Evolutionary conservation across 2,329 filamentous ascomycete genomes (phyloP).

Genomic region (Coniochaeta ligniaria): DNA sequence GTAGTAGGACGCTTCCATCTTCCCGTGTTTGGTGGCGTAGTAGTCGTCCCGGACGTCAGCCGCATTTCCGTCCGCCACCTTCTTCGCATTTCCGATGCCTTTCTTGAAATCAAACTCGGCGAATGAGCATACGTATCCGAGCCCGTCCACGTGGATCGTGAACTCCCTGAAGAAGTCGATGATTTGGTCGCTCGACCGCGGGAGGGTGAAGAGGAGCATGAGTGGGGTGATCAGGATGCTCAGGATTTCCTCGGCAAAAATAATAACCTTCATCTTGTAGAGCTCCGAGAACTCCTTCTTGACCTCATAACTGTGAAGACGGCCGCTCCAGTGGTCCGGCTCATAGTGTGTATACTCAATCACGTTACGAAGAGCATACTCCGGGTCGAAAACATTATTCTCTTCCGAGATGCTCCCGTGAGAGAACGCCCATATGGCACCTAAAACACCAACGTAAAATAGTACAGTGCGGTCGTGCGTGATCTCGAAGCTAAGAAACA

Average conservation of each 20-base stretch:
- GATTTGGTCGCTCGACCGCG: slow-evolving; percentile 83
- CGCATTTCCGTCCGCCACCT: slow-evolving; percentile 20
- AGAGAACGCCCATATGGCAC: slow-evolving; percentile 74
- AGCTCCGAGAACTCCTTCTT: slow-evolving; percentile 83
- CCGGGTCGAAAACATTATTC: slow-evolving; percentile 82
- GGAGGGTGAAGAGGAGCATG: slow-evolving; percentile 78
- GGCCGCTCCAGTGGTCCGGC: slow-evolving; percentile 79
- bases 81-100: slow-evolving; percentile 44
- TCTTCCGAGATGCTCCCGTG: slow-evolving; percentile 83
- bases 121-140: slow-evolving; percentile 95
- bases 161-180: slow-evolving; percentile 98
- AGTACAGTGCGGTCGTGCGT: slow-evolving; percentile 81
- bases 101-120: slow-evolving; percentile 97
- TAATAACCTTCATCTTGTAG: slow-evolving; percentile 86
- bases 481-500: slow-evolving; percentile 88
- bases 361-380: slow-evolving; percentile 80
- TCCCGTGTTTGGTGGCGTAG: slow-evolving; percentile 90
- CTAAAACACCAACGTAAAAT: slow-evolving; percentile 82
- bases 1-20: slow-evolving; percentile 96
- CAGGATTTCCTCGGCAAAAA: slow-evolving; percentile 87
- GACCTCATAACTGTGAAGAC: slow-evolving; percentile 90
- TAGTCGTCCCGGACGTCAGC: slow-evolving; percentile 83
- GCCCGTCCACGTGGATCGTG: slow-evolving; percentile 90
- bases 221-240: slow-evolving; percentile 90
- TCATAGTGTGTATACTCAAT: slow-evolving; percentile 91